Conservation (phyloP, 495 filamentous ascomycete species). For the Penicillium canariense region DNA sequence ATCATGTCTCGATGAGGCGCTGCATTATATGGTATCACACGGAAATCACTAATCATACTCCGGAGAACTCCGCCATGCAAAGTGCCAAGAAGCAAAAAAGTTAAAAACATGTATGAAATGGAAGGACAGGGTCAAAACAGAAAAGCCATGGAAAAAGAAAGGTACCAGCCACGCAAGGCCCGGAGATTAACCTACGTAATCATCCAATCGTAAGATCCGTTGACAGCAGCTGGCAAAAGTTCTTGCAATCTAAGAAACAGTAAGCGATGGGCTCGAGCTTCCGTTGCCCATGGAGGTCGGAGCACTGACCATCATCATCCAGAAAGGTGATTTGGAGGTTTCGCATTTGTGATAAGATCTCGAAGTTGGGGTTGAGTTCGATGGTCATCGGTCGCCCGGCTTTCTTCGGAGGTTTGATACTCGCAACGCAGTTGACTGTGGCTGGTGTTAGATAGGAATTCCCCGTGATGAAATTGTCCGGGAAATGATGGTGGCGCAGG, state of each 20-base stretch:
- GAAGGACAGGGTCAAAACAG: neutral
- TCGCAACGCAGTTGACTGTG: constrained; percentile 42
- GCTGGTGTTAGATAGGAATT: neutral
- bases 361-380: constrained; percentile 44
- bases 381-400: constrained; percentile 38
- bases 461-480: neutral
- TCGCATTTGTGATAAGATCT: constrained; percentile 43
- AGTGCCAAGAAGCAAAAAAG: constrained; percentile 1
- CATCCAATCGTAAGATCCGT: constrained; percentile 31
- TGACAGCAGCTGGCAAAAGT: constrained; percentile 28
- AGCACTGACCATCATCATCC: constrained; percentile 41
- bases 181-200: constrained; percentile 2
- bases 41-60: constrained; percentile 7
- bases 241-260: constrained; percentile 17
- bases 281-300: neutral
- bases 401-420: constrained; percentile 41
- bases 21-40: constrained; percentile 11
- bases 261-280: constrained; percentile 6
- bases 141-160: neutral
- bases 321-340: constrained; percentile 42
- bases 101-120: neutral
- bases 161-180: neutral
- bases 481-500: neutral
- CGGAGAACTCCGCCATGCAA: constrained; percentile 25
- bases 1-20: neutral